Base-by-base conservation (phyloP, 306 rosid genomes). In the Pachyrhizus erosus region DNA sequence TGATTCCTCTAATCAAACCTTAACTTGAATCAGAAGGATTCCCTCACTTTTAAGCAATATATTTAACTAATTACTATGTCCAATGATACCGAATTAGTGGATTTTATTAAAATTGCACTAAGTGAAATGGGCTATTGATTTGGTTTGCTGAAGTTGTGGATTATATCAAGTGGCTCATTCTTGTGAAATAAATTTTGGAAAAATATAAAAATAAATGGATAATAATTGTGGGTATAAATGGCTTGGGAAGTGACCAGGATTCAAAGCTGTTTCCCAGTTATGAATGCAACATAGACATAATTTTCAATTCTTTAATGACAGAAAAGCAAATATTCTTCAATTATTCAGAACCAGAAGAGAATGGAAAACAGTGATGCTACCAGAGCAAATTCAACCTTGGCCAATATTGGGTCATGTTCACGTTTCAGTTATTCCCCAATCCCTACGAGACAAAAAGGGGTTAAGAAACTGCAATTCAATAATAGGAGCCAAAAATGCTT, bases 391-490 rank as follows among this genome's bases (percentile, higher is more conserved):
- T 26, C 2, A 46, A 70, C 31, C 78, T 27, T 21, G 48, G 57
- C 58, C 57, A 23, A 75, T 67, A 15, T 23, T 39, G 15, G 75
- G 74, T 21, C 26, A 23, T 43, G 62, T 70, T 61, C 29, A 37
- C 73, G 80, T 64, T 75, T 54, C 49, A 26, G 31, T 24, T 65
- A 64, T 74, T 80, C 80, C 70, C 73, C 78, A 18, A 12, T 45
- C 66, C 27, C 52, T 18, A 9, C 5, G 15, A 43, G 84, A 81
- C 84, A 81, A 74, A 74, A 74, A 62, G 65, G 52, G n/a, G 43
- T 21, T 49, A 73, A 34, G 68, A 61, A 73, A 62, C 31, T 33
- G 34, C 46, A 51, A 39, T 12, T n/a, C 27, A 75, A 26, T 18
- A 66, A 66, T 4, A 54, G 76, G 12, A 74, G 23, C 61, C 57